These are phyloP conservation scores for Apiospora hydei DNA, from an alignment of 2,329 filamentous ascomycete species.

Conservation along the genomic window DNA sequence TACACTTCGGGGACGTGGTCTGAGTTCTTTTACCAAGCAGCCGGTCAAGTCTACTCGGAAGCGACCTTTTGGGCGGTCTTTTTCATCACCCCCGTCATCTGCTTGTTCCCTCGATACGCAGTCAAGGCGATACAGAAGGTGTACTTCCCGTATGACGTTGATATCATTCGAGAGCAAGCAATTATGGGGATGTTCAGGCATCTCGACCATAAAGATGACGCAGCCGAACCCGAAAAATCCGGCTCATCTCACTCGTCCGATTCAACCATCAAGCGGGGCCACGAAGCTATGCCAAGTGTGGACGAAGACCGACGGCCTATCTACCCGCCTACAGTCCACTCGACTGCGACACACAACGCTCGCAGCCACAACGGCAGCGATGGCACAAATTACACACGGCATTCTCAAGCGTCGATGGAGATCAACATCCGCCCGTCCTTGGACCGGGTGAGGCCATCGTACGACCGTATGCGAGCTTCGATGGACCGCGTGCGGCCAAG, in stretches of 20 bases:
- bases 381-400: constrained; percentile 85
- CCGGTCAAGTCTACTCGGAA: constrained; percentile 78
- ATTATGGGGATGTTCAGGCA: constrained; percentile 82
- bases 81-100: constrained; percentile 80
- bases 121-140: constrained; percentile 92
- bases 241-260: constrained; percentile 55
- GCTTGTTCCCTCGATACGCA: constrained; percentile 85
- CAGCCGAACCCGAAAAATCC: constrained; percentile 41
- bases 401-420: constrained; percentile 65
- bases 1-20: constrained; percentile 67
- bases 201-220: constrained; percentile 51
- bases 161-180: constrained; percentile 94
- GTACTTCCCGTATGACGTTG: constrained; percentile 90
- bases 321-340: constrained; percentile 85
- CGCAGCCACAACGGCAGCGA: constrained; percentile 92
- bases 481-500: constrained; percentile 86
- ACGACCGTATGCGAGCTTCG: constrained; percentile 83
- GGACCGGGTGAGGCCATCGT: constrained; percentile 80
- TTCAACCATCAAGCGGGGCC: constrained; percentile 63
- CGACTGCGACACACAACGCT: constrained; percentile 71
- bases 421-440: constrained; percentile 61
- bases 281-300: constrained; percentile 67
- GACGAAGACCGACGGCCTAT: constrained; percentile 92
- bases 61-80: constrained; percentile 88
- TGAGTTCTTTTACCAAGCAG: constrained; percentile 75